Base-by-base conservation (phyloP, 148 eudicot genomes). In the Arctostaphylos glauca region DNA sequence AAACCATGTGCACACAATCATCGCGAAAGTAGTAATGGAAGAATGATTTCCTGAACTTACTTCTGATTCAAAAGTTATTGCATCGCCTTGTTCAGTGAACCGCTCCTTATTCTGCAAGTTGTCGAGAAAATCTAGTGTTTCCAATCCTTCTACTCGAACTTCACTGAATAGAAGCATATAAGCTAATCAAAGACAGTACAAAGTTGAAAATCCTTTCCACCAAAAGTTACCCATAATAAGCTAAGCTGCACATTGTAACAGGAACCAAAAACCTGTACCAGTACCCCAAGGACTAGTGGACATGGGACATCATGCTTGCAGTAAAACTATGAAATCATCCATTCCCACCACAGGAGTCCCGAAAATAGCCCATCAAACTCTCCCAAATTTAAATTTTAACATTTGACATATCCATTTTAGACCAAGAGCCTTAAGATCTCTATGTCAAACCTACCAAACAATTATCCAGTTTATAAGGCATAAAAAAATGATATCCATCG, bases 51-150 rank as follows among this genome's bases (percentile, higher is more conserved):
- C 75, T 76, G 71, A 72, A 81, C 92, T 88, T 81, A 95, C 98
- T 86, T 95, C 97, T 62, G 95, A 91, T 87, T 95, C 94, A 80
- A 95, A 93, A 50, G 95, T 92, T 74, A 95, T 91, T 43, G 97
- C 98, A 87, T 95, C 95, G 82, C 98, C 97, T 88, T 93, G 98
- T 80, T 95, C 97, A 84, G 98, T 95, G 87, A 89, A 92, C 60
- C 95, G 87, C 86, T 89, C 85, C 81, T 54, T 92, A 85, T 86
- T 86, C 86, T 88, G 86, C 94, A 87, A 62, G 88, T 93, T 95
- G 87, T 95, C 97, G 58, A 95, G 91, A 83, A 92, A 95, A 91
- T 95, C 95, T 84, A 92, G 79, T 16, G 95, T 93, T 87, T 93
- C 95, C 84, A 95, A 81, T 80, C 98, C 97, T 89, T 95, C 97